Conservation (phyloP, 2,329 filamentous ascomycete species). For the Pestalotiopsis sp. region DNA sequence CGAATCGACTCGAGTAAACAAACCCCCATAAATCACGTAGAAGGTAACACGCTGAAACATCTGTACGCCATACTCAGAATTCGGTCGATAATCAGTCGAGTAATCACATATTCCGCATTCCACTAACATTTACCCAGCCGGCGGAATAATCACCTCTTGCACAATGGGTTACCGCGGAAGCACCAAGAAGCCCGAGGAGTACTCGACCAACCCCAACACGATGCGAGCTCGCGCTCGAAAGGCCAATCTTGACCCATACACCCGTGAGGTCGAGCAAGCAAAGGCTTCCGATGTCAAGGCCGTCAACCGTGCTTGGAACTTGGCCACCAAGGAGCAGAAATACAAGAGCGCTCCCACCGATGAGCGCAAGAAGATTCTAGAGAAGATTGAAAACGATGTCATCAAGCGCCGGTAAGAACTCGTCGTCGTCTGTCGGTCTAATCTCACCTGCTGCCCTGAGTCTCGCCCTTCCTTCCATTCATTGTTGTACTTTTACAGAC, state of each 20-base stretch:
- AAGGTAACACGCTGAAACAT: too few relatives aligned
- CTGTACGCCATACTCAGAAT: too few relatives aligned
- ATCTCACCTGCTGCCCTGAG: background rate
- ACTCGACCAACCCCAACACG: constrained; percentile 29
- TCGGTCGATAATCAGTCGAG: too few relatives aligned
- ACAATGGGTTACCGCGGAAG: background rate
- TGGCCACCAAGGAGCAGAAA: constrained; percentile 4
- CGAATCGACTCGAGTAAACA: too few relatives aligned
- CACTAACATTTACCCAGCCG: too few relatives aligned
- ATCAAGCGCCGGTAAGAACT: constrained; percentile 21
- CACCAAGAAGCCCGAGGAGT: constrained; percentile 19
- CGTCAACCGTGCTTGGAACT: constrained; percentile 22
- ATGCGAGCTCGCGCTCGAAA: constrained; percentile 25
- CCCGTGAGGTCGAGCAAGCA: constrained; percentile 22
- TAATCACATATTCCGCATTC: too few relatives aligned
- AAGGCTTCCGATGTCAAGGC: constrained; percentile 25
- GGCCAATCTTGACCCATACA: constrained; percentile 17
- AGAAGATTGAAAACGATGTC: constrained; percentile 18
- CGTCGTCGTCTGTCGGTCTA: too few relatives aligned
- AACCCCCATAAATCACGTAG: too few relatives aligned
- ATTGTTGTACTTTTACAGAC: too few relatives aligned
- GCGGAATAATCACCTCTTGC: background rate
- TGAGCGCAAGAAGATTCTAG: constrained; percentile 17
- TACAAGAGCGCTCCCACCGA: constrained; percentile 16
- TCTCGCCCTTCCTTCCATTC: background rate